phyloP scores from a whole-genome alignment of 2,329 filamentous ascomycete genomes.

The Colletotrichum filicis region DNA sequence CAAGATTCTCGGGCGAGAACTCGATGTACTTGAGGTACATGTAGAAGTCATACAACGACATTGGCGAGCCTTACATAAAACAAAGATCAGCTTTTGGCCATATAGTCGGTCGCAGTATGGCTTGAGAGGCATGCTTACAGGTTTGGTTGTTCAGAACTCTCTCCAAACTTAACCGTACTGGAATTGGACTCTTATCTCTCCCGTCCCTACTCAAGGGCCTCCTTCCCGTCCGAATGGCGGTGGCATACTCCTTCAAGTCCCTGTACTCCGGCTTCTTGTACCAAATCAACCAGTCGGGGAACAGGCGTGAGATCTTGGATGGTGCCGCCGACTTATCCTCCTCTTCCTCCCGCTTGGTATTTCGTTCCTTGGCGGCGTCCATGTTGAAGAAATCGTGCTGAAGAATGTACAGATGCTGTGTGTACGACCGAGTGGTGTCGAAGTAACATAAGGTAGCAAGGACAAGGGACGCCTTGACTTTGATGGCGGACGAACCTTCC shows the following conservation, averaged over 20 bases:
- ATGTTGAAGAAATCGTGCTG: background rate
- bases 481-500: background rate
- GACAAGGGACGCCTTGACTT: background rate
- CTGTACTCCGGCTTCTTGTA: conserved; percentile 62
- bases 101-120: background rate
- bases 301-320: conserved; percentile 32
- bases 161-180: conserved; percentile 53
- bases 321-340: background rate
- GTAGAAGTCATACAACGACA: conserved; percentile 62
- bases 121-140: conserved; percentile 42
- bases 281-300: conserved; percentile 53
- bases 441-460: too few species aligned
- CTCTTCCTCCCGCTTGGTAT: background rate
- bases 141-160: conserved; percentile 60
- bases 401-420: background rate
- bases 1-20: conserved; percentile 59
- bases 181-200: conserved; percentile 49
- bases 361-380: background rate
- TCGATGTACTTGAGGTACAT: conserved; percentile 63
- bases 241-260: conserved; percentile 58
- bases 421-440: background rate
- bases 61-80: conserved; percentile 51
- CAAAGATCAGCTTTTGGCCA: background rate
- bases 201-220: conserved; percentile 50
- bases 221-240: conserved; percentile 45